Base-by-base conservation (phyloP, 371 early-diverging fungal species). In the Mortierella sp. region DNA sequence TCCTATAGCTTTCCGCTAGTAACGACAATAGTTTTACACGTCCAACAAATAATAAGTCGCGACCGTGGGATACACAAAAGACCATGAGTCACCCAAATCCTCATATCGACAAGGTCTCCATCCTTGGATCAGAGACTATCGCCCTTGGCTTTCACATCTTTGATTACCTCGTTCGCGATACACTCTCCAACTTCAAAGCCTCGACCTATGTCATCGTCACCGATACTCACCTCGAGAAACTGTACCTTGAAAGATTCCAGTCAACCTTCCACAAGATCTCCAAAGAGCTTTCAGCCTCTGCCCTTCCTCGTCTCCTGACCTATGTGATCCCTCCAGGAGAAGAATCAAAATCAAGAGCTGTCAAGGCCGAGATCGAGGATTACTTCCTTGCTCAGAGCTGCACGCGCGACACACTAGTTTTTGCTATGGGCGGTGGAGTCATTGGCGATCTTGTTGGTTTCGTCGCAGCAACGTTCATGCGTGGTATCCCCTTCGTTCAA, bases 381-480 rank as follows among this genome's bases (percentile, higher is more conserved):
- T 98, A 91, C 89, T 89, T 97, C 82, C 89, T 99, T 28, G 83
- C 83, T 26, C 83, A 94, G 56, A 89, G 89, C 13, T 97, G 97
- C 73, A 97, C 97, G 32, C 92, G 99, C 70, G 99, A 99, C 77
- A 95, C 97, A 2, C 92, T 94, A 72, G 88, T 99, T 60, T 81
- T 99, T 34, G 98, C 98, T 7, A 89, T 99, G 73, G 99, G 99
- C 57, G 99, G 99, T 61, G 99, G 99, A 31, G 99, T 99, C 2
- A 95, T 99, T 78, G 98, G 99, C 49, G 99, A 99, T 85, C 85
- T 99, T 61, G 88, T 94, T 13, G 99, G 99, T 8, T 99, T 91
- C 85, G 96, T 97, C 1, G 98, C 99, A 10, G 94, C 98, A 7
- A 99, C 98, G 0, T 99, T 96, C 78, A 99, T 99, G 99, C 92